Evolutionary conservation across 2,329 filamentous ascomycete genomes (phyloP), one percentile per base, ranked within the genome.

Genomic region (Sporothrix dimorphospora): DNA sequence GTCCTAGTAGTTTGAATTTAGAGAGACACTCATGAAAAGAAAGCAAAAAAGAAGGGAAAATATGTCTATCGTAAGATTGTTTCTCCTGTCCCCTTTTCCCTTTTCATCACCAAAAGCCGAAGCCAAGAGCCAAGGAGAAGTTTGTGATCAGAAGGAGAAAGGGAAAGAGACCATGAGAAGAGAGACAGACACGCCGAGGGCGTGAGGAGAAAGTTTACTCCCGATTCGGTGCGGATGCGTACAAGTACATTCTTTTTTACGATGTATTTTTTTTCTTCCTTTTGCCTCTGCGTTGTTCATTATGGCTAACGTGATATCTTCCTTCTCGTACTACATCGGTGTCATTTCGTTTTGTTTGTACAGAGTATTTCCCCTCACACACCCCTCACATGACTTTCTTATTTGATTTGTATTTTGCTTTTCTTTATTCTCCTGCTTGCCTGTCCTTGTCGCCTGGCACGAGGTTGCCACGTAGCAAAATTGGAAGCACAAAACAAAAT

Each of bases 101-200:
- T 55, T 30, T 55, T 55, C 53, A n/a, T 55, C 53, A 24, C 53
- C 53, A 24, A 55, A 55, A 55, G 53, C 53, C 53, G 53, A 55
- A 55, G 53, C 53, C 24, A 24, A 55, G 3, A 55, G 14, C 45
- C 24, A 30, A 34, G 3, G 14, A n/a, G 27, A 38, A 3, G 30
- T 9, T 59, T 12, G 30, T 38, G 30, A 38, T 59, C 55, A 34
- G 16, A 59, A 34, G 14, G 55, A n/a, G 11, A 40, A 19, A 57
- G 34, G 12, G 21, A 57, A 59, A 34, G 19, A 61, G 6, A n/a
- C 24, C 8, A 38, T 5, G 30, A 38, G 19, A 21, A 7, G 30
- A 61, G 30, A 38, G 55, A 38, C 30, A 59, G 19, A 30, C n/a
- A 4, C 55, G 30, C 55, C 55, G 55, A 61, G 55, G 40, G 19